Base-by-base conservation (phyloP, 2,329 filamentous ascomycete genomes). In the Fulvia fulva region DNA sequence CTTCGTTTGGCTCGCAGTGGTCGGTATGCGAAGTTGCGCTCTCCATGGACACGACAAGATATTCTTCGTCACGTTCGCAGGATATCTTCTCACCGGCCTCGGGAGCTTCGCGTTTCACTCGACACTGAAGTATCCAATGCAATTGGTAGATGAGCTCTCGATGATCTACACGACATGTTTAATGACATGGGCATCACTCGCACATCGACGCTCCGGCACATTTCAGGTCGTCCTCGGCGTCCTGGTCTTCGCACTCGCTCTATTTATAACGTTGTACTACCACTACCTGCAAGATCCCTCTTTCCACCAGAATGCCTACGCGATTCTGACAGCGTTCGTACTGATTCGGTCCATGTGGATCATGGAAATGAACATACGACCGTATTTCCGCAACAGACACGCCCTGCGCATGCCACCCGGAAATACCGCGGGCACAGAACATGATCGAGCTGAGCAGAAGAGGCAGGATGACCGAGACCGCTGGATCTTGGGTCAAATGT, bases 231-330 rank as follows among this genome's bases (percentile, higher is more conserved):
- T 81, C 12, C 77, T 91, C 8, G 89, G 79, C 7, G 43, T 85
- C 4, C 78, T 77, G 14, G 78, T 90, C 9, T 69, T 84, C 5
- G 74, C 68, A 2, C 70, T 83, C 21, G 75, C 79, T 4, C 58
- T 81, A 26, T 88, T 86, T 67, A 92, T 95, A 71, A 94, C 90
- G 14, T 79, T 88, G 43, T 84, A 88, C 73, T 96, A 96, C 74
- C 88, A 91, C 70, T 85, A 89, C 62, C 84, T 91, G 16, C 90
- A 92, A 70, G 87, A 95, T 63, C 90, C 91, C 0, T 78, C 84
- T 1, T 95, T 95, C 73, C 91, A 95, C 74, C 90, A 95, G 71
- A 86, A 85, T 60, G 87, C 87, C 4, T 95, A 91, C 66, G 89
- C 86, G 1, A 70, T 88, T 3, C 76, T 95, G 45, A 94, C 90